Evolutionary conservation across 768 basidiomycete species (phyloP).

Genomic region (Mycena polygramma): DNA sequence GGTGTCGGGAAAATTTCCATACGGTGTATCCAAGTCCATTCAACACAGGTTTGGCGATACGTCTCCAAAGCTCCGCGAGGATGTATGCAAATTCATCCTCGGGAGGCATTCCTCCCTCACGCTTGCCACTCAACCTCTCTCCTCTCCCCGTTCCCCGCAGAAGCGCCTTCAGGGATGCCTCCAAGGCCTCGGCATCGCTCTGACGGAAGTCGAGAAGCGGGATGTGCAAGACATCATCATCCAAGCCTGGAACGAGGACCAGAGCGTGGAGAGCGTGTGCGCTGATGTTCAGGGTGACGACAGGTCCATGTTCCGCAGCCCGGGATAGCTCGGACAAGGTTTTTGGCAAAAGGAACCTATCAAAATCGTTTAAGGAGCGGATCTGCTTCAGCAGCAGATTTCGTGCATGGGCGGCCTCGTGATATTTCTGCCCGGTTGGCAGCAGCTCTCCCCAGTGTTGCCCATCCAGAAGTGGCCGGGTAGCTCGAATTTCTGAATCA

Average conservation of each 20-base stretch:
- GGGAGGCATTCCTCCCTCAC: background rate
- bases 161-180: background rate
- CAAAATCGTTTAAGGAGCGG: background rate
- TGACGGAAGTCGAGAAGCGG: background rate
- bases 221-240: background rate
- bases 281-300: too few species aligned
- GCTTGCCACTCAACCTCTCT: background rate
- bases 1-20: background rate
- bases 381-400: background rate
- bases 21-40: background rate
- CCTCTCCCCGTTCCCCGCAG: background rate
- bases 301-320: background rate
- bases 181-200: background rate
- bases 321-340: background rate
- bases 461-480: background rate
- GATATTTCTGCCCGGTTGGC: background rate
- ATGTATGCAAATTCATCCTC: background rate
- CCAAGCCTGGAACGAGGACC: background rate
- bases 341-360: conserved; percentile 4
- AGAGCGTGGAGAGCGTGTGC: too few species aligned
- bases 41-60: background rate
- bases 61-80: background rate
- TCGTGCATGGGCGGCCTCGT: background rate
- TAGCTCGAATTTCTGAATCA: background rate
- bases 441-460: too few species aligned